phyloP scores from a whole-genome alignment of 805 yeast species.

The Pachysolen tannophilus region DNA sequence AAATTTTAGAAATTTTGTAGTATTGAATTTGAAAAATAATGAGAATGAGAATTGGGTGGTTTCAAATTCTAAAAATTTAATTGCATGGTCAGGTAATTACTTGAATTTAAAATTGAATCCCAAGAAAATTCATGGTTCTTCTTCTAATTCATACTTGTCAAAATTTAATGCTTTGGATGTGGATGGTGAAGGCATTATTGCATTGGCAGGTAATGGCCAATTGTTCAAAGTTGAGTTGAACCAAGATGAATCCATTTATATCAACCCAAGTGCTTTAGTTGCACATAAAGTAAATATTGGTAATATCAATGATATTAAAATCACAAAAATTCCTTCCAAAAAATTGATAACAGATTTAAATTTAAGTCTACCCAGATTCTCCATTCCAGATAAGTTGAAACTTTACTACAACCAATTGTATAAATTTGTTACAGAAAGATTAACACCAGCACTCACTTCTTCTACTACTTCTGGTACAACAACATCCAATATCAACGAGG shows the following conservation, averaged over 20 bases:
- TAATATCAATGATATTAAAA: slow-evolving; percentile 4
- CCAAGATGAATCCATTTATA: slow-evolving; percentile 28
- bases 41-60: slow-evolving; percentile 26
- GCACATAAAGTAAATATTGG: slow-evolving; percentile 20
- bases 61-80: slow-evolving; percentile 24
- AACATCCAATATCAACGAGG: too few species aligned
- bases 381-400: background rate
- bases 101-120: slow-evolving; percentile 16
- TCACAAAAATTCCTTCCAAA: background rate
- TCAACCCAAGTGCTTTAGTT: slow-evolving; percentile 31
- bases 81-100: slow-evolving; percentile 41
- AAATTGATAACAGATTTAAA: too few species aligned
- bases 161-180: slow-evolving; percentile 17
- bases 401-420: background rate
- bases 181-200: slow-evolving; percentile 31
- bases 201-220: slow-evolving; percentile 31
- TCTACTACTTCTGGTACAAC: too few species aligned
- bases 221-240: slow-evolving; percentile 26
- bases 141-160: slow-evolving; percentile 10
- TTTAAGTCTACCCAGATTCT: slow-evolving; percentile 2
- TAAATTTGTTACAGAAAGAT: background rate
- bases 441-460: too few species aligned
- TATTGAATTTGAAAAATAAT: slow-evolving; percentile 19
- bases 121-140: background rate
- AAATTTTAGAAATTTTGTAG: slow-evolving; percentile 25